Evolutionary conservation across 2,329 filamentous ascomycete species (phyloP), one percentile per base, ranked within the genome.

Genomic region (Fusarium robinianum): DNA sequence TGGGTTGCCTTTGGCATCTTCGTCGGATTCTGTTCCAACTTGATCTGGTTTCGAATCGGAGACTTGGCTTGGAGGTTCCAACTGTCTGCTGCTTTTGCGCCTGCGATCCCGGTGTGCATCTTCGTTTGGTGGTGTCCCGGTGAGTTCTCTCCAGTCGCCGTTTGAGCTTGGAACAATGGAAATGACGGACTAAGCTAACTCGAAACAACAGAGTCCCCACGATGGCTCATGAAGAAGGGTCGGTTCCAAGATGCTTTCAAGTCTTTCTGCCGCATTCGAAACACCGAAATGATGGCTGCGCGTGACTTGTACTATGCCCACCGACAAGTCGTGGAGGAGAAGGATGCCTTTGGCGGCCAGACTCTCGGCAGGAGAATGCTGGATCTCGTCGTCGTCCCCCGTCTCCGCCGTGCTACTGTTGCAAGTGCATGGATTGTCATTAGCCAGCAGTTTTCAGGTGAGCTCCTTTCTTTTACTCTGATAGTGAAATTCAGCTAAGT

Each of bases 181-280:
- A n/a, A n/a, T n/a, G n/a, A n/a, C n/a, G n/a, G n/a, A n/a, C n/a
- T n/a, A n/a, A n/a, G 1, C 19, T 42, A 14, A 39, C 7, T n/a
- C n/a, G n/a, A 5, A 5, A 1, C 2, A 5, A 3, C 8, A 57
- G 81, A 85, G 57, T 84, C 80, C 0, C 81, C 82, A 5, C 74
- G 81, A 35, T 86, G 82, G 81, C 76, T 76, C 31, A 80, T 86
- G 64, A 83, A 83, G 55, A 83, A 83, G 54, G 72, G 73, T 6
- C 70, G 71, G 22, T 78, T 80, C 55, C 53, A 51, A 6, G 67
- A 79, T 17, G 80, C 83, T 2, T 84, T 76, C 58, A 57, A 67
- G 12, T 79, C 79, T 2, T 72, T 86, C 3, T 67, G 73, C 9
- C 71, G 71, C 4, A 71, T 86, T 5, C 76, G 83, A 11, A 82